Evolutionary conservation across 495 filamentous ascomycete genomes (phyloP).

Genomic region (Podospora appendiculata): DNA sequence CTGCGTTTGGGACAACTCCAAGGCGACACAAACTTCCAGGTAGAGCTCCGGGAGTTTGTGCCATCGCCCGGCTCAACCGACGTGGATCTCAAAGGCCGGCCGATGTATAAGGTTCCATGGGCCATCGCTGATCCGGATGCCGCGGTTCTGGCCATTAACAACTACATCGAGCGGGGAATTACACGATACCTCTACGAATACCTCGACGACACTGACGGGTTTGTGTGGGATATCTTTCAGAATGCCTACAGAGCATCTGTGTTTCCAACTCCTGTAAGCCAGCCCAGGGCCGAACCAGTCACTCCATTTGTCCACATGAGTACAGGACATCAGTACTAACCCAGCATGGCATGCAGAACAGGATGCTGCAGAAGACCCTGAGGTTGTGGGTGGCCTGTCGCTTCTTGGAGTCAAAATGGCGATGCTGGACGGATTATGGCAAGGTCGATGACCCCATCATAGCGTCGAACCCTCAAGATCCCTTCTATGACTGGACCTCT

Average conservation of each 20-base stretch:
- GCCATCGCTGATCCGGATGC: constrained; percentile 26
- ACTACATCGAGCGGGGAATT: constrained; percentile 21
- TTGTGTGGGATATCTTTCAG: constrained; percentile 31
- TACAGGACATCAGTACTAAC: background rate
- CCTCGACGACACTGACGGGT: constrained; percentile 24
- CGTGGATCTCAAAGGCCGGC: constrained; percentile 24
- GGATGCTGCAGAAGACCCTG: constrained; percentile 26
- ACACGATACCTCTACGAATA: constrained; percentile 20
- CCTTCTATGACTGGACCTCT: constrained; percentile 24
- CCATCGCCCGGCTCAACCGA: constrained; percentile 14
- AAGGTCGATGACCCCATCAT: constrained; percentile 16
- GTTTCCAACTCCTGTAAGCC: constrained; percentile 23
- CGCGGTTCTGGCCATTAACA: constrained; percentile 20
- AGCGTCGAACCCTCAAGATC: constrained; percentile 18
- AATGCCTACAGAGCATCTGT: constrained; percentile 23
- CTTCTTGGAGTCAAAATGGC: constrained; percentile 31
- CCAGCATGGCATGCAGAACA: constrained; percentile 16
- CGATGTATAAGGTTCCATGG: constrained; percentile 32
- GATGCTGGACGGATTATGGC: constrained; percentile 22
- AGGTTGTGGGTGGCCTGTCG: constrained; percentile 31
- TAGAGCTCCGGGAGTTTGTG: constrained; percentile 26
- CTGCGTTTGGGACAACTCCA: constrained; percentile 21
- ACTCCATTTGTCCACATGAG: background rate
- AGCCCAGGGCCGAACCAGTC: background rate
- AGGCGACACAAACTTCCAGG: constrained; percentile 12